Base-by-base conservation (phyloP, 257 asterid species). In the Nicotiana knightiana region DNA sequence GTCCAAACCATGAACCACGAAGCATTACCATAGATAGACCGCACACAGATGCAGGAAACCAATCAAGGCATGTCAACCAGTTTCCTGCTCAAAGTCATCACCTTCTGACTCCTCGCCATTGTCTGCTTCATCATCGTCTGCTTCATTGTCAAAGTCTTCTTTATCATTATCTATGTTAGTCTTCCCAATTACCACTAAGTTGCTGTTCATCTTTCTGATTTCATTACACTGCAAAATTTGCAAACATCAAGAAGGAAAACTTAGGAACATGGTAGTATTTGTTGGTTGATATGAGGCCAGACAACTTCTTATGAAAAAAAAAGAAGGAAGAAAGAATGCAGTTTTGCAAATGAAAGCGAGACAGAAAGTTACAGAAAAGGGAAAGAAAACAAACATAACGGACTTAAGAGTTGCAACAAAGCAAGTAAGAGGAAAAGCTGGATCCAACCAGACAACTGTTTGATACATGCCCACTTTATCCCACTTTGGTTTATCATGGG, bases 41-140 rank as follows among this genome's bases (percentile, higher is more conserved):
- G 30, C 43, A 73, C 79, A 73, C 16, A 28, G 63, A 51, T 73
- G 26, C 15, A 73, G 9, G 62, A 48, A 73, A 48, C 62, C 4
- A 73, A 73, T 12, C 16, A 48, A 26, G 43, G 24, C 15, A 48
- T 48, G 79, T 92, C 90, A 95, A 80, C 96, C 91, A 21, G 98
- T 93, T 85, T 93, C 98, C 87, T 96, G 99, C 84, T 96, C 98
- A 78, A 96, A 96, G 37, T 96, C 99, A 81, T 96, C 99, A 59
- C 95, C 97, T 71, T 94, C 98, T 0, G 97, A 93, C 86, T 94
- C 99, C 65, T 96, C 98, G 11, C 88, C 98, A 62, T 94, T 91
- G 86, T 96, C 97, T 61, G 90, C 97, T 82, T 91, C 99, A 57
- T 94, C 99, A 57, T 94, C 99, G 67, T 94, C 99, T 0, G 87